Evolutionary conservation across 805 yeast species (phyloP), one percentile per base, ranked within the genome.

Genomic region (Candida arabinofermentans): DNA sequence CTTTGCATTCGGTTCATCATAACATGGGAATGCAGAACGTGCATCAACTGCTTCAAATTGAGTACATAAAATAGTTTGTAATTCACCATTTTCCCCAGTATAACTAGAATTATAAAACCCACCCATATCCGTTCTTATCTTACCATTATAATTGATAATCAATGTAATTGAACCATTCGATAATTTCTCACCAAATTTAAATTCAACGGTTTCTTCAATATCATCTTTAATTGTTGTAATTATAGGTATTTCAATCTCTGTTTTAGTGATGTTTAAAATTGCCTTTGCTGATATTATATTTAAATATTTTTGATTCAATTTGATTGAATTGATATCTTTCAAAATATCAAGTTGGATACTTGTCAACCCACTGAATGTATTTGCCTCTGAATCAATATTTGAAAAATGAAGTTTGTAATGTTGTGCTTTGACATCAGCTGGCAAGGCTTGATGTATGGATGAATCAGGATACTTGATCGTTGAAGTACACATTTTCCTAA

Each of bases 351-450:
- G 65, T 33, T 71, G 64, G 41, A 84, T 73, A 8, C 46, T 51
- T 3, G 75, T 79, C 3, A 47, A 47, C 6, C 85, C 86, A 2
- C 53, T 53, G 53, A 72, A 81, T 1, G 70, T 58, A 48, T 70
- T 72, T 27, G 63, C 62, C 7, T 53, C 61, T 23, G 70, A 61
- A 53, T 81, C 75, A 29, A 95, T 88, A 53, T 80, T 82, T 34
- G 34, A 58, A 40, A 80, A 66, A 16, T 79, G 72, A 26, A 93
- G 61, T 41, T 79, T 75, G 60, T 93, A 91, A 63, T 85, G 86
- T 27, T 67, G 53, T 27, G 99, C 97, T 44, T 72, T 72, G 46
- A 89, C 83, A 40, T 74, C 68, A 9, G 48, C 37, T 9, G 68
- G 67, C 18, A 65, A 43, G 9, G 61, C 58, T 26, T 55, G 37